phyloP scores from a whole-genome alignment of 2,329 filamentous ascomycete genomes.

The Colletotrichum gloeosporioides region DNA sequence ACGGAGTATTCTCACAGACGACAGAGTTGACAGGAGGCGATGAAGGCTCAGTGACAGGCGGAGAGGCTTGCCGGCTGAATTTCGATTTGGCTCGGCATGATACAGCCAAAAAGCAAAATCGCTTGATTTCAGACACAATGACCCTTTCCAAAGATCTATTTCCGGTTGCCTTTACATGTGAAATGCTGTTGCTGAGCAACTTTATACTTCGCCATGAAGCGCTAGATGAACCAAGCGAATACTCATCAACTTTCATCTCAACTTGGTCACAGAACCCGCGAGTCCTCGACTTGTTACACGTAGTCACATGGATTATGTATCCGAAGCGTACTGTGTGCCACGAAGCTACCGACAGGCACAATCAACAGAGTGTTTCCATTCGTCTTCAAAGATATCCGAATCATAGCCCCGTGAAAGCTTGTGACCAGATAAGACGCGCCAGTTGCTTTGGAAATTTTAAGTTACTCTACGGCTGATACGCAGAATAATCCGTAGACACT shows the following conservation, averaged over 20 bases:
- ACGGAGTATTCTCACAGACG: background rate
- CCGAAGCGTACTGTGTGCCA: rapidly evolving
- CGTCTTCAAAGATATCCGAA: rapidly evolving
- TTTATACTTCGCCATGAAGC: background rate
- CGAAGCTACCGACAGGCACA: background rate
- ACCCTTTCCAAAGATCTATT: background rate
- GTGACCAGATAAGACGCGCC: rapidly evolving
- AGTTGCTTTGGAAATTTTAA: background rate
- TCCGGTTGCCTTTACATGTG: background rate
- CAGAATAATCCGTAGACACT: background rate
- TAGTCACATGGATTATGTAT: rapidly evolving
- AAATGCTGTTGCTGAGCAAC: background rate
- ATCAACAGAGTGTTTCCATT: background rate
- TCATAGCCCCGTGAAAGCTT: background rate
- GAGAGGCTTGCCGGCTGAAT: background rate
- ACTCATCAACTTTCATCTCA: rapidly evolving
- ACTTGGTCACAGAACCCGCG: background rate
- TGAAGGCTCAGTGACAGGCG: background rate
- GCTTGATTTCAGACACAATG: rapidly evolving
- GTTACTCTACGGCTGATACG: background rate
- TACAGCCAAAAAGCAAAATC: background rate
- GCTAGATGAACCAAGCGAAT: rapidly evolving
- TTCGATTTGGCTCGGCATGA: no score
- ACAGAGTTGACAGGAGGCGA: background rate
- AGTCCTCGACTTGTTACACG: background rate